A percentile compares a stretch with the other conserved stretches of the same genome.
Conservation (phyloP, 441 rosid genomes). For the Syzygium syzygioides region DNA sequence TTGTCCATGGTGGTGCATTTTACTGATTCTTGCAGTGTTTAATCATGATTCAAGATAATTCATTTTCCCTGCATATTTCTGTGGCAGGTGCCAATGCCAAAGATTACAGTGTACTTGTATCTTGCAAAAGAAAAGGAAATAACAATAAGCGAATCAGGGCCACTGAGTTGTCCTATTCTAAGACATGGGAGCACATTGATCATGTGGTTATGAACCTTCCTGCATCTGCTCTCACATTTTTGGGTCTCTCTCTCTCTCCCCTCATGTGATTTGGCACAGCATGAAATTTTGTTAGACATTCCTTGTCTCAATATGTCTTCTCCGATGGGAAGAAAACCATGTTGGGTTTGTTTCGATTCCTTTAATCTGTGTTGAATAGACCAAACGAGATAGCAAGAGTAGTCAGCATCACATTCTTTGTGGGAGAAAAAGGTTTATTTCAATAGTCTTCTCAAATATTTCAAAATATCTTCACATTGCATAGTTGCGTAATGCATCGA, state of each 20-base stretch:
- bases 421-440: background rate
- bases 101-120: slow-evolving; percentile 6
- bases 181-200: slow-evolving; percentile 86
- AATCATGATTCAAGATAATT: background rate
- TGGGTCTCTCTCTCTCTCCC: slow-evolving; percentile 35
- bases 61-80: background rate
- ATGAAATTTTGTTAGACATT: background rate
- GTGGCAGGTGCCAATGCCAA: slow-evolving; percentile 33
- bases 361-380: background rate
- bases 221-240: slow-evolving; percentile 82
- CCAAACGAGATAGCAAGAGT: background rate
- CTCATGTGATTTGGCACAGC: background rate
- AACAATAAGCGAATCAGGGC: slow-evolving; percentile 52
- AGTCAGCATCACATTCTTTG: background rate
- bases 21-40: background rate
- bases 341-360: background rate
- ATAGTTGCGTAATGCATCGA: background rate
- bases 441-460: background rate
- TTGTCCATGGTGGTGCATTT: background rate
- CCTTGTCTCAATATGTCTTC: background rate
- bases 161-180: slow-evolving; percentile 35
- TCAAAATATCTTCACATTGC: background rate
- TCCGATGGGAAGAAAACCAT: background rate
- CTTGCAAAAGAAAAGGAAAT: slow-evolving; percentile 31
- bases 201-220: slow-evolving; percentile 97